Conservation (phyloP, 768 basidiomycete species). For the Phylloporus sp. region DNA sequence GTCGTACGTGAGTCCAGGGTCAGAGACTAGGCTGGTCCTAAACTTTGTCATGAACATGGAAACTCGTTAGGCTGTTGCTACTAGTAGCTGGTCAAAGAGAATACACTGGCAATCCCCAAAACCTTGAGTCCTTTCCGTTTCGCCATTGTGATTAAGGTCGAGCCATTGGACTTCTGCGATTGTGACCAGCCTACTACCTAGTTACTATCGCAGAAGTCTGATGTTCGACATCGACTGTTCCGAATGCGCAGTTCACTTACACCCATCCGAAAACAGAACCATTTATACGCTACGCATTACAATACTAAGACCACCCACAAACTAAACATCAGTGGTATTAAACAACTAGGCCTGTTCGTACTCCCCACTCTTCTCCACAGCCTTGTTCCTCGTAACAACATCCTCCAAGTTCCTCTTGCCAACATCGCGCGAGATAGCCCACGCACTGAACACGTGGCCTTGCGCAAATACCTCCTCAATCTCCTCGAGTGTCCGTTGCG, state of each 20-base stretch:
- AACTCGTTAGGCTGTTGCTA: too few relatives aligned
- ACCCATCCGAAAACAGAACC: neutral
- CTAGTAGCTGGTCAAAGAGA: too few relatives aligned
- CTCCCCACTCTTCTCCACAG: conserved; percentile 6
- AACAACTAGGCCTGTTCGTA: conserved; percentile 4
- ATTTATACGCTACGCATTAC: neutral
- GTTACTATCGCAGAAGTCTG: too few relatives aligned
- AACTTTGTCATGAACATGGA: neutral
- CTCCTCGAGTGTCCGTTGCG: conserved; percentile 70
- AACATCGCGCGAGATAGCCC: conserved; percentile 59
- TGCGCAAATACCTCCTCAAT: conserved; percentile 73
- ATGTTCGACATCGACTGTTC: too few relatives aligned
- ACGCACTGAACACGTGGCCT: conserved; percentile 67
- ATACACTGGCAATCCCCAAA: too few relatives aligned
- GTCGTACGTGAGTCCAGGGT: neutral
- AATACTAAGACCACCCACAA: neutral
- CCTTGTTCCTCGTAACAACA: conserved; percentile 30
- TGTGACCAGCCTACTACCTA: too few relatives aligned
- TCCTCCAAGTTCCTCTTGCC: conserved; percentile 60
- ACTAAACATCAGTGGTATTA: neutral
- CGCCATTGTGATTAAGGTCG: too few relatives aligned
- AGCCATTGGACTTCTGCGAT: too few relatives aligned
- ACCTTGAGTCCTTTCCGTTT: too few relatives aligned
- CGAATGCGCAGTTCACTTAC: too few relatives aligned
- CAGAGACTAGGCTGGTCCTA: too few relatives aligned